Evolutionary conservation across 768 basidiomycete genomes (phyloP).

Genomic region (Rhodotorula sphaerocarpa): DNA sequence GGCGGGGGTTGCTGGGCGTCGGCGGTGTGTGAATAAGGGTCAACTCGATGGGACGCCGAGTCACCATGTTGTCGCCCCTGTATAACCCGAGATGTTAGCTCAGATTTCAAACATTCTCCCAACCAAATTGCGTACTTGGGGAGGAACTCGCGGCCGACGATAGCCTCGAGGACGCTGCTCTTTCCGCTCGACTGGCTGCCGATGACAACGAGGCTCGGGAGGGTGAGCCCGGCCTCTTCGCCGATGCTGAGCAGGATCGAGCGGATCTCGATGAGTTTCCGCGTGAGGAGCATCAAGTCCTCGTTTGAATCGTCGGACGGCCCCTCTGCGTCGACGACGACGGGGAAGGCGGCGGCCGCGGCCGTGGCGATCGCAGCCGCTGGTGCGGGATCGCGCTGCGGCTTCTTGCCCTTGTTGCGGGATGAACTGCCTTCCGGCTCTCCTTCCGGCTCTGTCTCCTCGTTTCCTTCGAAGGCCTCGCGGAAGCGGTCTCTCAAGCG

Average conservation of each 20-base stretch:
- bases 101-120: neutral
- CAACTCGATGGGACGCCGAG: constrained; percentile 92
- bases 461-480: constrained; percentile 34
- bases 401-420: neutral
- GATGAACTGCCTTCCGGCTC: no score
- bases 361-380: constrained; percentile 1
- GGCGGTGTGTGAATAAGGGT: constrained; percentile 87
- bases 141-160: constrained; percentile 94
- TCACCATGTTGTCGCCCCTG: constrained; percentile 99
- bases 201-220: constrained; percentile 96
- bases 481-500: constrained; percentile 4
- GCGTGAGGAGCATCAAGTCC: constrained; percentile 84
- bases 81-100: constrained; percentile 2
- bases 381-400: constrained; percentile 1
- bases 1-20: constrained; percentile 51
- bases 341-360: constrained; percentile 9
- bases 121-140: constrained; percentile 67
- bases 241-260: constrained; percentile 92
- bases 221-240: constrained; percentile 83
- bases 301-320: constrained; percentile 52
- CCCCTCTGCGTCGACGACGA: constrained; percentile 30
- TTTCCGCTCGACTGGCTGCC: constrained; percentile 98
- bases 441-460: constrained; percentile 13
- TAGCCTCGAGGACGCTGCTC: constrained; percentile 91
- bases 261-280: constrained; percentile 91